A percentile compares a stretch with the other conserved stretches of the same genome.
Evolutionary conservation across 352 stramenopile genomes (phyloP).

Genomic region (Globisporangium orthogonon): DNA sequence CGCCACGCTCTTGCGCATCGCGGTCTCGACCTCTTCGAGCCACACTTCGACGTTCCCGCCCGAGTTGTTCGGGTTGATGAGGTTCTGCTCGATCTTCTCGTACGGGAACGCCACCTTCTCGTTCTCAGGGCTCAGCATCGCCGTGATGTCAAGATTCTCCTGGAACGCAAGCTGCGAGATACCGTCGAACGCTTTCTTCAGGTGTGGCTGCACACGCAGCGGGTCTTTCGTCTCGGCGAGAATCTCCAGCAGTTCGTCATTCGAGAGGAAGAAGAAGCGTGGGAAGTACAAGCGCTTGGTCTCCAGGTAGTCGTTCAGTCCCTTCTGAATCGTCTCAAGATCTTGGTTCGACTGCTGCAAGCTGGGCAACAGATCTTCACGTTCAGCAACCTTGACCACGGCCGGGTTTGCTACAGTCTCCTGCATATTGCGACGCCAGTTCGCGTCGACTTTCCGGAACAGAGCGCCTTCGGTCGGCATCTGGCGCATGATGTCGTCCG

Average conservation of each 20-base stretch:
- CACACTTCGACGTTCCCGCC: constrained; percentile 92
- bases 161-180: constrained; percentile 92
- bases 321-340: constrained; percentile 94
- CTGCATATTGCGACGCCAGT: constrained; percentile 86
- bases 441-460: constrained; percentile 86
- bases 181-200: constrained; percentile 94
- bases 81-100: constrained; percentile 74
- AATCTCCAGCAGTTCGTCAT: constrained; percentile 91
- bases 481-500: constrained; percentile 91
- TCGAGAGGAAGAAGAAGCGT: constrained; percentile 91
- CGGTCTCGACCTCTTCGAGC: constrained; percentile 80
- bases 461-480: constrained; percentile 86
- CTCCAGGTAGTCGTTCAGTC: constrained; percentile 90
- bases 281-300: constrained; percentile 89
- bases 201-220: constrained; percentile 89
- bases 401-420: constrained; percentile 70
- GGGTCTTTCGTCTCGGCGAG: constrained; percentile 92
- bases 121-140: constrained; percentile 82
- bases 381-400: constrained; percentile 72
- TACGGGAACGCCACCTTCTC: constrained; percentile 90
- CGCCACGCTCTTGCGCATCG: constrained; percentile 82
- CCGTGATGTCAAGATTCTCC: constrained; percentile 88
- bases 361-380: constrained; percentile 72
- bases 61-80: constrained; percentile 93
- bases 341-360: constrained; percentile 88